Base-by-base conservation (phyloP, 2,329 filamentous ascomycete genomes). In the Eutypa lata region DNA sequence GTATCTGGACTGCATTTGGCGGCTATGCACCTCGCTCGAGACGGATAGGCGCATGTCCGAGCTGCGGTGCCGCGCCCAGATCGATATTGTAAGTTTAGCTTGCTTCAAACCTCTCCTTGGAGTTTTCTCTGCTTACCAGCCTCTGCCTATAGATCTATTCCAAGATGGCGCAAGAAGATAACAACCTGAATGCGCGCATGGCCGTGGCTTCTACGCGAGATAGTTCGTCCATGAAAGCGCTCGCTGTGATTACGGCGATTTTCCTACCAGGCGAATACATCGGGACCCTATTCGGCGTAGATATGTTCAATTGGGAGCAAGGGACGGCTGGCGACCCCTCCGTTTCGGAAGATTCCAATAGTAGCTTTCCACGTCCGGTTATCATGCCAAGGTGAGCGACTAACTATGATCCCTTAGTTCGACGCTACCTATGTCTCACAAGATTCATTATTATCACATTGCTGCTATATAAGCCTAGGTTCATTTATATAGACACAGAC, bases 201-300 rank as follows among this genome's bases (percentile, higher is more conserved):
- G 90, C 88, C 0, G 90, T 95, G 5, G 90, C 89, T 66, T 94
- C 96, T 49, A 89, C 90, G 46, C 83, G 77, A 16, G 75, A 77
- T 61, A 75, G 70, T 19, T 76, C 74, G 0, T 76, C 74, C 1
- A 77, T 77, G 73, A 77, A 77, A 43, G 74, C 74, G 1, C 63
- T 77, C 1, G 75, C 75, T 1, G 73, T 77, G 26, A 76, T 77
- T 50, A 77, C 75, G 0, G 75, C 75, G 14, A 65, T 77, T n/a
- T 77, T 77, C 58, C 67, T 77, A 3, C 75, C 74, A 0, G 75
- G 74, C 45, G 74, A 77, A 52, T 77, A 75, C 56, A 72, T 77
- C 35, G 71, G 71, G 24, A 74, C 73, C 7, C 65, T 77, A 2
- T 76, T 77, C 55, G 75, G 74, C 47, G 74, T 76, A 64, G 73